Evolutionary conservation across 371 early-diverging fungal species (phyloP).

Genomic region (Mortierella sp.): DNA sequence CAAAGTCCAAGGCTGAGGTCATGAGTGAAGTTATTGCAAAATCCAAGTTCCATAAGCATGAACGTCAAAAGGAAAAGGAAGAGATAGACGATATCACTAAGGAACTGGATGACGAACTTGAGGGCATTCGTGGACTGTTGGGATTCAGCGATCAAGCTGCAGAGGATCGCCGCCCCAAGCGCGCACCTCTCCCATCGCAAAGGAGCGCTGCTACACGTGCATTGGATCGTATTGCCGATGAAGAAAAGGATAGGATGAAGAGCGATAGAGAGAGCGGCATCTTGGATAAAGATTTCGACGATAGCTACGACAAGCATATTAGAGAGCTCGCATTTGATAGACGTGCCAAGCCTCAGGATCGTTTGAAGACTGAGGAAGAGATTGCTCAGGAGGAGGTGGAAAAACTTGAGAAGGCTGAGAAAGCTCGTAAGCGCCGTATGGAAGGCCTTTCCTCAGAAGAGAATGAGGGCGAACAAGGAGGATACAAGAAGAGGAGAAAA

Average conservation of each 20-base stretch:
- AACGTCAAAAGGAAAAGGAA: slow-evolving; percentile 87
- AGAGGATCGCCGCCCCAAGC: slow-evolving; percentile 55
- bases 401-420: slow-evolving; percentile 88
- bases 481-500: slow-evolving; percentile 58
- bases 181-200: slow-evolving; percentile 50
- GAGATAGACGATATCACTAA: slow-evolving; percentile 83
- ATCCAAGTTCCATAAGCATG: slow-evolving; percentile 93
- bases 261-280: slow-evolving; percentile 36
- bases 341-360: slow-evolving; percentile 90
- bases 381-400: slow-evolving; percentile 85
- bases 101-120: slow-evolving; percentile 91
- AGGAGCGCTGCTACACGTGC: slow-evolving; percentile 40
- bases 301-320: slow-evolving; percentile 83
- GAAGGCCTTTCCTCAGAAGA: slow-evolving; percentile 80
- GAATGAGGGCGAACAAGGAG: slow-evolving; percentile 69
- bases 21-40: slow-evolving; percentile 98
- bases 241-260: slow-evolving; percentile 60
- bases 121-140: slow-evolving; percentile 82
- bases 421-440: slow-evolving; percentile 90
- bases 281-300: slow-evolving; percentile 51
- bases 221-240: slow-evolving; percentile 53
- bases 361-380: slow-evolving; percentile 96
- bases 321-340: slow-evolving; percentile 85
- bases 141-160: slow-evolving; percentile 45
- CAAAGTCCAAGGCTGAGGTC: slow-evolving; percentile 90